Base-by-base conservation (phyloP, 2,329 filamentous ascomycete genomes). In the Cytospora paraplurivora region DNA sequence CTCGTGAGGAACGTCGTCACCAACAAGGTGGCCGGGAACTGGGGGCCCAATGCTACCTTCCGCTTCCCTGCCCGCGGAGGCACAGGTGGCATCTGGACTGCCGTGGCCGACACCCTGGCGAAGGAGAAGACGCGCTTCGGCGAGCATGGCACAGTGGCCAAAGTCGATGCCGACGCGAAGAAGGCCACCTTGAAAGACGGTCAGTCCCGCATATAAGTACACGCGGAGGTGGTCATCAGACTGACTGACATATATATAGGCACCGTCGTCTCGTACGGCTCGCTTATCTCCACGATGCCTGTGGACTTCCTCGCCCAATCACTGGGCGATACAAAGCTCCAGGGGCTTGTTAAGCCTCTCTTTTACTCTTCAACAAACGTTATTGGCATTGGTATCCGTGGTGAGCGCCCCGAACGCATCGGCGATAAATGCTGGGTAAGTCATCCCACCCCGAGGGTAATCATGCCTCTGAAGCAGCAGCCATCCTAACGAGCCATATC, bases 61-160 rank as follows among this genome's bases (percentile, higher is more conserved):
- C 90, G 92, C 74, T 99, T 99, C 87, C 95, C 95, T 70, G 93
- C 95, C 68, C 88, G 89, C 69, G 94, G 95, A 71, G 95, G 95
- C 72, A 99, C 95, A 57, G 95, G 95, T 79, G 94, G 93, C 80
- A 99, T 99, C 85, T 99, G 95, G 95, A 97, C 95, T 72, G 93
- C 93, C 64, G 93, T 99, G 60, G 93, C 93, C 71, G 87, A 97
- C 74, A 99, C 95, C 59, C 79, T 99, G 32, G 94, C 95, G 67
- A 87, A 93, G 76, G 87, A 96, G 79, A 98, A 97, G 79, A 95
- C 89, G 75, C 87, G 89, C 70, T 97, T 95, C 75, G 95, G 95
- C 75, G 88, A 92, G 77, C 82, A 91, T 76, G 91, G 91, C 71
- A 85, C 88, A 72, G 95, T 99, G 67, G 85, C 86, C 75, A 94